Evolutionary conservation across 139 green algal species (phyloP), one percentile per base, ranked within the genome.

Genomic region (Volvox reticuliferus): DNA sequence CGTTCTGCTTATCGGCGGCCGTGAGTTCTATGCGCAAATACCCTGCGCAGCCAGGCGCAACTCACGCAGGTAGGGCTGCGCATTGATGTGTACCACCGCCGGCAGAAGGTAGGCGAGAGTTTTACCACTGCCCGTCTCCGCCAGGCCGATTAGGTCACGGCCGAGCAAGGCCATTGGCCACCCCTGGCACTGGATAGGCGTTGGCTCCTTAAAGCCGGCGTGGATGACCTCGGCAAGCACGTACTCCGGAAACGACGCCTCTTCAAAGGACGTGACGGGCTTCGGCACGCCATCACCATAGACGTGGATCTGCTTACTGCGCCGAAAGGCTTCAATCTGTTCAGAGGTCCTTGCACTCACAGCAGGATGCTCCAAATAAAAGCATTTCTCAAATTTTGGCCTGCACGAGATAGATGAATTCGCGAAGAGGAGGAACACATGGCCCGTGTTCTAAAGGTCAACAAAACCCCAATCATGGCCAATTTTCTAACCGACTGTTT

Each of bases 51-150:
- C 6, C 65, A 24, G 65, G 65, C 21, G 12, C 36, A 33, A 67
- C 95, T 90, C 73, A 97, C 95, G 92, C 22, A 99, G 88, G 89
- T 97, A 97, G 1, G 97, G 97, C 94, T 99, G 98, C 5, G 98
- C 98, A 89, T 99, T 99, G 94, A 98, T 98, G 94, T 99, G 97
- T 50, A 99, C 96, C 19, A 99, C 91, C 6, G 96, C 97, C 18
- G 97, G 97, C 65, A 99, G 94, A 63, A 98, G 93, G 88, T 98
- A 99, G 21, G 97, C 96, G 20, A 98, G 91, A 2, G 97, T 99
- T 91, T 99, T 99, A 76, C 97, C 97, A 26, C 94, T 97, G 3
- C 97, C 97, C 55, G 97, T 99, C 92, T 99, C 97, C 2, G 97
- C 97, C 35, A 99, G 93, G 33, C 96, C 96, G 1, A 99, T 95